Conservation (phyloP, 163 green algal genomes). For the Chloromonas sp. region DNA sequence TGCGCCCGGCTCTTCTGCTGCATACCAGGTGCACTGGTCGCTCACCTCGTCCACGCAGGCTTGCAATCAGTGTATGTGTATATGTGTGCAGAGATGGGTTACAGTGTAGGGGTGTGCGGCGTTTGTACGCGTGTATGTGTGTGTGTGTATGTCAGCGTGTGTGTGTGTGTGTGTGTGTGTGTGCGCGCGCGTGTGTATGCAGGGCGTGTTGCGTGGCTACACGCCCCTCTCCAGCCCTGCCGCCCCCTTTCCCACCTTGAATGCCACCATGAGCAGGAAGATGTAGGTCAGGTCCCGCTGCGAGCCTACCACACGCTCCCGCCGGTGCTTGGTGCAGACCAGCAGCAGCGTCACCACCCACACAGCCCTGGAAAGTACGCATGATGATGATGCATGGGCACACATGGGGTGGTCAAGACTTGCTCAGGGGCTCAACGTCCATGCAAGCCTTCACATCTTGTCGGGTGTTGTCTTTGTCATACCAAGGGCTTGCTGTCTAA, state of each 20-base stretch:
- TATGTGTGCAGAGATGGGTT: background rate
- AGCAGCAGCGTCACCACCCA: constrained; percentile 29
- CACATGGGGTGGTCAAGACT: too few relatives aligned
- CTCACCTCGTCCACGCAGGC: too few relatives aligned
- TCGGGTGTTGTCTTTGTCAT: too few relatives aligned
- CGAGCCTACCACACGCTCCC: constrained; percentile 24
- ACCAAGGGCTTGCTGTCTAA: too few relatives aligned
- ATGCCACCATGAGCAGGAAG: constrained; percentile 19
- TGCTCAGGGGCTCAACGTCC: too few relatives aligned
- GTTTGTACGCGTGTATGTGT: background rate
- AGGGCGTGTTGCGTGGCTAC: background rate
- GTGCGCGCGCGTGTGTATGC: background rate
- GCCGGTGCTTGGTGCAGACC: constrained; percentile 34
- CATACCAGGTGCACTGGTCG: too few relatives aligned
- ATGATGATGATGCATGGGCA: too few relatives aligned
- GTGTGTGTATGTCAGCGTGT: background rate
- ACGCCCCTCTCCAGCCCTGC: background rate
- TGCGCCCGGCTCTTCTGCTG: too few relatives aligned
- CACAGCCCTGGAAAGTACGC: constrained; percentile 3
- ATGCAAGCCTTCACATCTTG: too few relatives aligned
- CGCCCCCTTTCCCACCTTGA: constrained; percentile 15
- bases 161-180: background rate
- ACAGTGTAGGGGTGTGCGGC: background rate
- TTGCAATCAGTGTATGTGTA: too few relatives aligned
- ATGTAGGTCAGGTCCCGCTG: constrained; percentile 28